phyloP scores from a whole-genome alignment of 257 asterid species.

The Verbena officinalis region DNA sequence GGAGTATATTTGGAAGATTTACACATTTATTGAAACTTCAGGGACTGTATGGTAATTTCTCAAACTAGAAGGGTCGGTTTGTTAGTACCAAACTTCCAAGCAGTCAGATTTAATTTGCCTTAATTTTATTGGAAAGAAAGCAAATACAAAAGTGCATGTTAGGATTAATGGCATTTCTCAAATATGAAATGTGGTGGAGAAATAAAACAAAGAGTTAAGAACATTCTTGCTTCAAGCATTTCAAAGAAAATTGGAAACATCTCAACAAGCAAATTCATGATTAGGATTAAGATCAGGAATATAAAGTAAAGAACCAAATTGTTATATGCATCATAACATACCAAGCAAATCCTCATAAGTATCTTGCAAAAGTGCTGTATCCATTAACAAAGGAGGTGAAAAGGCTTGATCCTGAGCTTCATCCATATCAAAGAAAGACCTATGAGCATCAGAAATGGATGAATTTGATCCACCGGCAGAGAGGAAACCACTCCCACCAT shows the following conservation, averaged over 20 bases:
- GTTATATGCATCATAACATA: constrained; percentile 34
- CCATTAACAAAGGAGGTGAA: constrained; percentile 95
- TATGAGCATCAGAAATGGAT: constrained; percentile 71
- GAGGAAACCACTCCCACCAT: constrained; percentile 67
- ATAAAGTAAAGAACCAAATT: constrained; percentile 18
- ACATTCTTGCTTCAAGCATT: constrained; percentile 15
- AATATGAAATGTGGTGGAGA: not conserved
- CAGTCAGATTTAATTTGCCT: no score
- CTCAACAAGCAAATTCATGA: constrained; percentile 11
- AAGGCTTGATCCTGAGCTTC: constrained; percentile 86
- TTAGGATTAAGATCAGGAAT: constrained; percentile 17
- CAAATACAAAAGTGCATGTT: not conserved
- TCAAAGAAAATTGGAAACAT: constrained; percentile 14
- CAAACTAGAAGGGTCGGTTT: no score
- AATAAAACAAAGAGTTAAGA: constrained; percentile 4
- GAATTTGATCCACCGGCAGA: constrained; percentile 79
- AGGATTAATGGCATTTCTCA: not conserved
- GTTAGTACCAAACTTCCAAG: no score
- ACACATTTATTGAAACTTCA: no score
- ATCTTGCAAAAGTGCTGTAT: constrained; percentile 71
- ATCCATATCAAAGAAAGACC: constrained; percentile 75
- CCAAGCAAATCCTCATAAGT: constrained; percentile 97
- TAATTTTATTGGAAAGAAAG: not conserved
- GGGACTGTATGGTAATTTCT: no score
- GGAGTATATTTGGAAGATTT: no score